Percentiles rank a stretch among this genome's conserved stretches.
Conservation (phyloP, 345 rosid species). For the Dipteronia dyeriana region DNA sequence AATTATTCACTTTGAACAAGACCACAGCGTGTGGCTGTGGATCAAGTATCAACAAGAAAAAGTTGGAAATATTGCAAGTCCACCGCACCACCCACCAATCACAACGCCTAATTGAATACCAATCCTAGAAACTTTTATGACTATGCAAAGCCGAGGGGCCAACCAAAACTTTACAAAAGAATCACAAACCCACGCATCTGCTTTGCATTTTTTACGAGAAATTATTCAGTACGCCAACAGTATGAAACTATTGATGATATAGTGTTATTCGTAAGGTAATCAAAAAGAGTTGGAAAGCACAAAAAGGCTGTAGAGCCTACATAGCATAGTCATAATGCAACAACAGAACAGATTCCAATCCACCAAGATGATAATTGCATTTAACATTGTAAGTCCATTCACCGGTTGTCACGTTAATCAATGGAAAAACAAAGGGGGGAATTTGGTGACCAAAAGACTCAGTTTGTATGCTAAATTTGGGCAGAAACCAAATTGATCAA, state of each 20-base stretch:
- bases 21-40: not conserved
- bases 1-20: not conserved
- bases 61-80: conserved; percentile 9
- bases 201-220: not conserved
- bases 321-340: not conserved
- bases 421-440: too few species aligned
- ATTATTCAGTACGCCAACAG: too few species aligned
- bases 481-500: too few species aligned
- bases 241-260: not conserved
- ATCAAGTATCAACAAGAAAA: not conserved
- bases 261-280: not conserved
- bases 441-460: too few species aligned
- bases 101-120: not conserved
- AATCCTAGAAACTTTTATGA: not conserved
- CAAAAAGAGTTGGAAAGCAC: not conserved
- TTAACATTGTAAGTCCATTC: too few species aligned
- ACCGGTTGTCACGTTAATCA: too few species aligned
- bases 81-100: conserved; percentile 11
- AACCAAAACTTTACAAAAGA: not conserved
- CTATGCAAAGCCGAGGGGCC: not conserved
- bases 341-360: too few species aligned
- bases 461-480: too few species aligned
- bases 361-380: not conserved
- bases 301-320: not conserved
- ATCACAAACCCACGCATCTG: not conserved